Evolutionary conservation across 768 basidiomycete species (phyloP).

Genomic region (Neoboletus magnificus): DNA sequence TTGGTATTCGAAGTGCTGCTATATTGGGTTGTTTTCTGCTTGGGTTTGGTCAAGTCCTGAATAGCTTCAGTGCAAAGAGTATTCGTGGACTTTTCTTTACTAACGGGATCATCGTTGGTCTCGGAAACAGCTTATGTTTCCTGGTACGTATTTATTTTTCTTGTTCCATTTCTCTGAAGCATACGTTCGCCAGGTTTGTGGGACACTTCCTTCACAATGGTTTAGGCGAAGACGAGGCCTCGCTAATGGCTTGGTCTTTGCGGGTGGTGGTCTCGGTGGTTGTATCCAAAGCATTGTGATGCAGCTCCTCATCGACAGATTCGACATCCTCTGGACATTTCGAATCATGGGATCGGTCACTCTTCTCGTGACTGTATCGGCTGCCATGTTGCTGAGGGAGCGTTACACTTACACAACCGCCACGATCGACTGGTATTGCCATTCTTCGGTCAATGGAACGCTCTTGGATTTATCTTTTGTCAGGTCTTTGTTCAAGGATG

Average conservation of each 20-base stretch:
- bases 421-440: slow-evolving; percentile 22
- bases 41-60: slow-evolving; percentile 29
- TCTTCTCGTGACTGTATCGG: slow-evolving; percentile 24
- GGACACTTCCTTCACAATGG: slow-evolving; percentile 35
- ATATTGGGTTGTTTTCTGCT: slow-evolving; percentile 29
- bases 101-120: slow-evolving; percentile 28
- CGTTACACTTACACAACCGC: slow-evolving; percentile 15
- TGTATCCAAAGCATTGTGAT: slow-evolving; percentile 29
- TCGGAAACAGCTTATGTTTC: slow-evolving; percentile 27
- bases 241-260: slow-evolving; percentile 35
- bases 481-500: slow-evolving; percentile 12
- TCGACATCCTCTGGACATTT: slow-evolving; percentile 33
- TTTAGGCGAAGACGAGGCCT: slow-evolving; percentile 32
- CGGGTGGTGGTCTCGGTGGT: slow-evolving; percentile 32
- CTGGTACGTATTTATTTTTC: slow-evolving; percentile 13
- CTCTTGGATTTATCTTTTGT: neutral
- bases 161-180: neutral
- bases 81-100: slow-evolving; percentile 29
- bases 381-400: slow-evolving; percentile 28
- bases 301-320: slow-evolving; percentile 24
- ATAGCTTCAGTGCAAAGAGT: slow-evolving; percentile 20
- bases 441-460: neutral
- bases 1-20: slow-evolving; percentile 29
- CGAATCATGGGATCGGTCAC: slow-evolving; percentile 30
- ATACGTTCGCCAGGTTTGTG: slow-evolving; percentile 22